phyloP scores from a whole-genome alignment of 1,284 basidiomycete species.

The Ustilago sp. region DNA sequence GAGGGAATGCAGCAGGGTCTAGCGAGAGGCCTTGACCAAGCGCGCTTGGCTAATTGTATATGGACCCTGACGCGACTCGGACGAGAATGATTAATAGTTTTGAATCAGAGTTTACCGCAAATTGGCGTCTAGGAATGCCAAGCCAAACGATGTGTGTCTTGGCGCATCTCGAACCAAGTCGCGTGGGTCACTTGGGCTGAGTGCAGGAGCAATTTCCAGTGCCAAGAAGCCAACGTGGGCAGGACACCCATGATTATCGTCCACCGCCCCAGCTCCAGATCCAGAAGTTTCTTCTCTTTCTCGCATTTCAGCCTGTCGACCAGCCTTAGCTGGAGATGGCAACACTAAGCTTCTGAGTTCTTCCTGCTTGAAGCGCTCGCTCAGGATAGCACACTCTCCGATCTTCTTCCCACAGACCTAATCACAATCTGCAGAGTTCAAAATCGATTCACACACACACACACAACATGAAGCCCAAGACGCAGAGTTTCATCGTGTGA shows the following conservation, averaged over 20 bases:
- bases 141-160: slow-evolving; percentile 13
- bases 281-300: background rate
- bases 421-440: no score
- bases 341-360: background rate
- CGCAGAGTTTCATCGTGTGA: no score
- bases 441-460: no score
- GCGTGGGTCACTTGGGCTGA: slow-evolving; percentile 3
- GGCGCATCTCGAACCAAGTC: slow-evolving; percentile 13
- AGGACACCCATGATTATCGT: slow-evolving; percentile 19
- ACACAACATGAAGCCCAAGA: no score
- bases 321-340: background rate
- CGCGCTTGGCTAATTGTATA: no score
- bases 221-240: slow-evolving; percentile 48
- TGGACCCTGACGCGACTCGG: background rate
- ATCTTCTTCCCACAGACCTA: background rate
- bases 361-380: background rate
- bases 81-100: background rate
- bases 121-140: slow-evolving; percentile 8
- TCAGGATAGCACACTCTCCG: background rate
- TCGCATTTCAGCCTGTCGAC: background rate
- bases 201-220: slow-evolving; percentile 4
- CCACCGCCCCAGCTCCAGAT: background rate
- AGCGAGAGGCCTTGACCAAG: no score
- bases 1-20: no score
- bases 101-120: background rate